Evolutionary conservation across 2,329 filamentous ascomycete species (phyloP), one percentile per base, ranked within the genome.

Genomic region (Colletotrichum paranaense): DNA sequence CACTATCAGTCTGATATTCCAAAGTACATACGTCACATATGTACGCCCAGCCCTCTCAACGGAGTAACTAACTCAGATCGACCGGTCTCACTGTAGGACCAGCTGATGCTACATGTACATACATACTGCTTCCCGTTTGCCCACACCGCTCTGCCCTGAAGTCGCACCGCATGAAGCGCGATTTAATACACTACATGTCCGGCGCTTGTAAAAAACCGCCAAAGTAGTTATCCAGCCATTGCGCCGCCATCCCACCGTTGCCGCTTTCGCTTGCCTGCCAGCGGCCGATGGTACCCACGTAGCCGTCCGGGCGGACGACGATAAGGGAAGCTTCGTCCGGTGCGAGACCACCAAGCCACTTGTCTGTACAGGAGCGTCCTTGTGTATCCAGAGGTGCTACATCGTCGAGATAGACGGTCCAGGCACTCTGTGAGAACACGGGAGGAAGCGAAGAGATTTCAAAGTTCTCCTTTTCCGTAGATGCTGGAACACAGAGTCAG

Each of bases 381-480:
- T 85, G 84, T 4, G 86, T 88, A 67, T 90, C 87, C 66, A 86
- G 88, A 75, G 88, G 87, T 30, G 87, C 85, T 19, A 90, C 81
- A 78, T 94, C 87, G 78, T 94, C 93, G 0, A 94, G 84, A 78
- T 94, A 94, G 71, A 94, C 87, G 0, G 92, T 93, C 91, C 92
- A 94, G 32, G 88, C 86, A 79, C 91, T 92, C 62, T 90, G 86
- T 75, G 91, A 88, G 46, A 94, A 80, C n/a, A 91, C 78, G 0
- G 83, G 79, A 0, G 92, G 92, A n/a, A 95, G 82, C 76, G 93
- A 88, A 1, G 86, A 86, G 30, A 94, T 87, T 79, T 94, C 93
- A 57, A 94, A 86, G 2, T 89, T 85, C 3, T 84, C 82, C 80
- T 92, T 92, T 30, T 87, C 81, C 83, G 91, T 91, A 4, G 87